Percentiles rank a stretch among this genome's conserved stretches.
phyloP scores from a whole-genome alignment of 139 green algal genomes.

The Gonium pectorale region DNA sequence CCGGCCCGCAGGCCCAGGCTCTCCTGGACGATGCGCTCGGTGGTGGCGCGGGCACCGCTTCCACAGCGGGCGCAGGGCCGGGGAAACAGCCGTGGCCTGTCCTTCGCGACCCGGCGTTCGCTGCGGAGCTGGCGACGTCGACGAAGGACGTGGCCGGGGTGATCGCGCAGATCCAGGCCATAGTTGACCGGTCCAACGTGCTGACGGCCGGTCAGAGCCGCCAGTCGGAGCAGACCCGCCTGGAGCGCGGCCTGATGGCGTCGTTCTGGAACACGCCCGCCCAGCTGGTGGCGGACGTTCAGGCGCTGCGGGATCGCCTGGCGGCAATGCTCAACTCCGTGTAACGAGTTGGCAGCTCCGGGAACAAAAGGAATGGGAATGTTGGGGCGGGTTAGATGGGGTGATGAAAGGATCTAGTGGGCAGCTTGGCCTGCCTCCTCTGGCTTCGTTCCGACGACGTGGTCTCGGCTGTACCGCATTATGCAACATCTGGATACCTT shows the following conservation, averaged over 20 bases:
- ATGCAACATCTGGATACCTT: too few relatives aligned
- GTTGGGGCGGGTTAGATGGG: too few relatives aligned
- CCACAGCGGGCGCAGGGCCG: not conserved
- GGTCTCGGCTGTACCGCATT: too few relatives aligned
- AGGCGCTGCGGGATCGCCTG: conserved; percentile 19
- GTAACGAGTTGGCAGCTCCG: not conserved
- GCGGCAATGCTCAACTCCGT: conserved; percentile 4
- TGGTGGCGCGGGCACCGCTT: not conserved
- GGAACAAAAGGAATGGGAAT: too few relatives aligned
- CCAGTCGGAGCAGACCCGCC: conserved; percentile 8
- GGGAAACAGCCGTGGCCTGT: conserved; percentile 3
- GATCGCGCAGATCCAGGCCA: not conserved
- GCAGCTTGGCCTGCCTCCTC: too few relatives aligned
- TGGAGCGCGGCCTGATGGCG: conserved; percentile 27
- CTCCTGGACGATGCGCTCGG: not conserved
- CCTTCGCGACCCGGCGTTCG: conserved; percentile 17
- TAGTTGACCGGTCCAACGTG: conserved; percentile 13
- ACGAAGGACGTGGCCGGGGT: not conserved
- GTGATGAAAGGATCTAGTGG: too few relatives aligned
- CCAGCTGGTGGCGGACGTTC: not conserved
- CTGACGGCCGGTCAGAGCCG: not conserved
- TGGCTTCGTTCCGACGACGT: too few relatives aligned
- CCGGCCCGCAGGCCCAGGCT: not conserved
- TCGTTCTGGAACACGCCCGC: conserved; percentile 30
- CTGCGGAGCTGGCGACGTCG: not conserved